Base-by-base conservation (phyloP, 164 flowering plant species). In the Umbellularia californica region DNA sequence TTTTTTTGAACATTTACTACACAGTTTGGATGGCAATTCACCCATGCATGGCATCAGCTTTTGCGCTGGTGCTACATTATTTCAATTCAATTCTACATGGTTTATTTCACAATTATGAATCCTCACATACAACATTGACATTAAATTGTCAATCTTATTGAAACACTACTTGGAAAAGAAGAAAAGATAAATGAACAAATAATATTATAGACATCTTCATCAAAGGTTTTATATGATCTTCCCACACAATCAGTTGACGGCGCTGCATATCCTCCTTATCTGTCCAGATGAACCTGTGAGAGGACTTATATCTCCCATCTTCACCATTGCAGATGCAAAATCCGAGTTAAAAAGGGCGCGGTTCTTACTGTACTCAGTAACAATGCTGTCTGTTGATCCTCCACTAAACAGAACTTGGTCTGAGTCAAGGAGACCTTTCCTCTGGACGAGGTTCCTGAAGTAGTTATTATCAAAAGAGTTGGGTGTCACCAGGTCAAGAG, bases 401-500 rank as follows among this genome's bases (percentile, higher is more conserved):
- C 72, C 75, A 60, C 41, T 72, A 58, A 77, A 77, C 9, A 77
- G 68, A 14, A 55, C 79, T 28, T 77, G 72, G 71, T 77, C 75
- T 10, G 75, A 66, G 5, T 66, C 19, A 6, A 77, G 68, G 13
- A 77, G 72, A 41, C 75, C 79, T 58, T 72, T 77, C 71, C n/a
- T 55, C 33, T 35, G 52, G 24, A 68, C 22, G 27, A 88, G 74
- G 66, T 83, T 85, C 75, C 82, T 84, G 85, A 78, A 88, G 81
- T 84, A 88, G 74, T 82, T 83, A 75, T 79, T 83, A 72, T 84
- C 90, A 65, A 87, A 83, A 2, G 80, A 69, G 64, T 69, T 81
- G 19, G 88, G 86, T 12, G 88, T 85, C 70, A 84, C 84, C 75
- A 85, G 64, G 74, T 88, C 91, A 0, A 88, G 84, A 1, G 89